Evolutionary conservation across 768 basidiomycete species (phyloP), one percentile per base, ranked within the genome.

Genomic region (Boletus sensibilis): DNA sequence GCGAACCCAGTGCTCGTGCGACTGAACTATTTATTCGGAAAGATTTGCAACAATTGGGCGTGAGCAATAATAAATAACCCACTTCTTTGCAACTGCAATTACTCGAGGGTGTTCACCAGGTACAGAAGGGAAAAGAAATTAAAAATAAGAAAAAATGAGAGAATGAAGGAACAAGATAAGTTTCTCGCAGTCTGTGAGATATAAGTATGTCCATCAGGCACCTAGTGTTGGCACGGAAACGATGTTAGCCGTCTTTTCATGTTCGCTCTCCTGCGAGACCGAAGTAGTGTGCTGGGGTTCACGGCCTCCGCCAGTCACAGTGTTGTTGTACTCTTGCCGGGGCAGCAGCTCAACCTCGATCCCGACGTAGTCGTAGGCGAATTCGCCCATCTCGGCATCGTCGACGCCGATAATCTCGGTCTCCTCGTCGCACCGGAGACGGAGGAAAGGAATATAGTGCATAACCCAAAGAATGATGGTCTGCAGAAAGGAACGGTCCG

Each of bases 361-460:
- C 12, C 86, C 88, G 33, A 93, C 90, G 59, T 91, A 94, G 72
- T 94, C 90, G 64, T 92, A 92, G 2, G 90, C 87, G 59, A 85
- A 93, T 74, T 95, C 93, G 60, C 92, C 94, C 81, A 93, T 86
- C 76, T 94, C 88, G 1, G 85, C 80, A 65, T 93, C 90, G 73
- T 98, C 95, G 62, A 96, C 85, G 55, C 95, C 94, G 45, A 96
- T 75, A 39, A 87, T 83, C 73, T 91, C 89, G 9, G 78, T 78
- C 59, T 86, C 84, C 59, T 86, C 85, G 13, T 72, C 68, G 31
- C 78, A 78, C 52, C 92, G 87, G 60, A 98, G 80, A 39, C 85
- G 78, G 52, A 92, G 78, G 51, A 87, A 88, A 8, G 93, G 93
- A 64, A 92, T 86, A 72, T 74, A 86, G 74, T 95, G 91, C 90